Evolutionary conservation across 805 yeast genomes (phyloP), one percentile per base, ranked within the genome.

Genomic region (Teunomyces kruisii): DNA sequence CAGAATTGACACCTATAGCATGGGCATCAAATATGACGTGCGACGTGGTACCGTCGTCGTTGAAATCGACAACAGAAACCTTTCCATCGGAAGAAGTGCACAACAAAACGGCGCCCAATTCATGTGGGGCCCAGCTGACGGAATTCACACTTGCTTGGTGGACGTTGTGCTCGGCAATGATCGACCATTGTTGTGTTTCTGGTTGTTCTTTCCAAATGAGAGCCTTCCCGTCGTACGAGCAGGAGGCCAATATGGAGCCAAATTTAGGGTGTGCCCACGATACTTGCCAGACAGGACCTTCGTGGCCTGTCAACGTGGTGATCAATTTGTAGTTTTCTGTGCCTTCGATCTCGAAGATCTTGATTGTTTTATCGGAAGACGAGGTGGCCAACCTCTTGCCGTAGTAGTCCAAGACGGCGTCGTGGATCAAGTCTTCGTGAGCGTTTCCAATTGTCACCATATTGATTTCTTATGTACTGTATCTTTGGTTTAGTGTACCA

Each of bases 201-300:
- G 72, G 74, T 45, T 64, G 72, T 67, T 92, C 97, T 61, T 88
- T 86, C 99, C 99, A 94, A 57, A 94, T 83, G 49, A 91, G 71
- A 13, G 88, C 97, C 59, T 86, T 86, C 44, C 99, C 99, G 62
- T 94, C 97, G 61, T 89, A 94, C 1, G 97, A 89, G 56, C 96
- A 88, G 19, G 96, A 86, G 1, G 99, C 99, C 52, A 94, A 75
- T 51, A 92, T 88, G 10, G 89, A 85, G 32, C 99, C 99, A 61
- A 92, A 94, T 65, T 92, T 92, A 27, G 99, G 99, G 64, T 94
- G 99, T 2, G 98, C 98, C 99, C 99, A 94, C 44, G 88, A 81
- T 15, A 90, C 96, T 70, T 92, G 96, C 99, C 99, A 94, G 39
- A 94, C 97, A 9, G 99, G 98, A 28, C 98, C 99, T 51, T 90